Percentiles rank a stretch among this genome's conserved stretches.
Conservation (phyloP, 2,329 filamentous ascomycete genomes). For the Claviceps sp. region DNA sequence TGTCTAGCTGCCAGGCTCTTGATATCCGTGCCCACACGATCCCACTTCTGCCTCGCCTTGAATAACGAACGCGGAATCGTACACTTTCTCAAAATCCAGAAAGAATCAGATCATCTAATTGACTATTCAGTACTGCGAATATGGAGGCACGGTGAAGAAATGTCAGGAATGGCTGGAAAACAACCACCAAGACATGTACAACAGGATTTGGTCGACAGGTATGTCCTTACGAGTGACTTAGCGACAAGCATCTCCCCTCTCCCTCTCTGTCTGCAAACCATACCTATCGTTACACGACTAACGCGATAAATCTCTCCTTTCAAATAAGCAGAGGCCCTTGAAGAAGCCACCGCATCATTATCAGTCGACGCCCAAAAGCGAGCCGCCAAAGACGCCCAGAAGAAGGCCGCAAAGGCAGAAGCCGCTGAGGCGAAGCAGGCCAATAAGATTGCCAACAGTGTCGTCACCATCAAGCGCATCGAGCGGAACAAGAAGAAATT, state of each 20-base stretch:
- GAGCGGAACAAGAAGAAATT: conserved; percentile 97
- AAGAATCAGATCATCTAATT: neutral
- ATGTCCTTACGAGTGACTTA: conserved; percentile 13
- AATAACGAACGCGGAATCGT: neutral
- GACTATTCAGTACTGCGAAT: conserved; percentile 76
- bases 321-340: conserved; percentile 51
- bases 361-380: conserved; percentile 87
- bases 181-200: conserved; percentile 60
- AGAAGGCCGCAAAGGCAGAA: conserved; percentile 91
- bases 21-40: neutral
- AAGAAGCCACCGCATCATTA: conserved; percentile 72
- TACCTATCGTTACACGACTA: neutral
- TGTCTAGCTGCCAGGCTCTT: neutral
- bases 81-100: neutral
- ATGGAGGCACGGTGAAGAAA: conserved; percentile 90
- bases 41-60: neutral
- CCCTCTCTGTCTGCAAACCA: neutral
- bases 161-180: conserved; percentile 91
- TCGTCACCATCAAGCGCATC: conserved; percentile 87
- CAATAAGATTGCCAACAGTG: conserved; percentile 68
- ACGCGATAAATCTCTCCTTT: neutral
- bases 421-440: conserved; percentile 72
- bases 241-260: neutral
- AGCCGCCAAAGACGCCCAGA: conserved; percentile 88
- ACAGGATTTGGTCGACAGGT: conserved; percentile 78